These are phyloP conservation scores for Colletotrichum liaoningense DNA, from an alignment of 2,329 filamentous ascomycete genomes.

Conservation along the genomic window DNA sequence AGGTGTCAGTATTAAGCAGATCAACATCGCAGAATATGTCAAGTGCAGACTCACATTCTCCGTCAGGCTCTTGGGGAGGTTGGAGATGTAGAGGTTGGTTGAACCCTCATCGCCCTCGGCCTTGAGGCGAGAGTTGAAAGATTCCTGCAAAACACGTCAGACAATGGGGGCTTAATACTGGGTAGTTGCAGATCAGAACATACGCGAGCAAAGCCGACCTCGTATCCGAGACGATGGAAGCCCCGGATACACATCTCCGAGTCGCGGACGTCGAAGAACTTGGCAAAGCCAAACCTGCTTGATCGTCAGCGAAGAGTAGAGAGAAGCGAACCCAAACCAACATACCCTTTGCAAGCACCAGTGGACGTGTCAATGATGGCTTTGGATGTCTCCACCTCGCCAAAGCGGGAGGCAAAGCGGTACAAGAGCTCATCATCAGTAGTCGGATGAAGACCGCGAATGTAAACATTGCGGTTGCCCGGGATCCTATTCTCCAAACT, in stretches of 20 bases:
- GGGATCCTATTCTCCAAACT: constrained; percentile 91
- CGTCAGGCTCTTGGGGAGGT: constrained; percentile 90
- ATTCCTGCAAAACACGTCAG: constrained; percentile 74
- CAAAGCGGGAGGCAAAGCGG: constrained; percentile 87
- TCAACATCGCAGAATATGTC: neutral
- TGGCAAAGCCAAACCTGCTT: constrained; percentile 93
- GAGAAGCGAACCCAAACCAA: constrained; percentile 34
- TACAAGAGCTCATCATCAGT: constrained; percentile 92
- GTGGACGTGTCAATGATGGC: constrained; percentile 97
- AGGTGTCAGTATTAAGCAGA: constrained; percentile 8
- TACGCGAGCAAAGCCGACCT: constrained; percentile 96
- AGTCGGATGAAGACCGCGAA: constrained; percentile 93
- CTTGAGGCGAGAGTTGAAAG: constrained; percentile 98
- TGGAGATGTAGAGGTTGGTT: constrained; percentile 98
- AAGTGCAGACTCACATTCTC: constrained; percentile 76
- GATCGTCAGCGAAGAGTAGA: constrained; percentile 42
- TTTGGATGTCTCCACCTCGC: constrained; percentile 95
- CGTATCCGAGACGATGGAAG: constrained; percentile 94
- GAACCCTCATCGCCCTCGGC: constrained; percentile 90
- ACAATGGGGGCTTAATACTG: neutral
- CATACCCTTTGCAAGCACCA: constrained; percentile 94
- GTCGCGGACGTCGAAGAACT: constrained; percentile 87
- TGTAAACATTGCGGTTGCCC: constrained; percentile 98
- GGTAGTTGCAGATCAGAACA: constrained; percentile 42
- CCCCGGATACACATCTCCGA: constrained; percentile 97